Evolutionary conservation across 2,329 filamentous ascomycete genomes (phyloP), one percentile per base, ranked within the genome.

Genomic region (Penicillium nordicum): DNA sequence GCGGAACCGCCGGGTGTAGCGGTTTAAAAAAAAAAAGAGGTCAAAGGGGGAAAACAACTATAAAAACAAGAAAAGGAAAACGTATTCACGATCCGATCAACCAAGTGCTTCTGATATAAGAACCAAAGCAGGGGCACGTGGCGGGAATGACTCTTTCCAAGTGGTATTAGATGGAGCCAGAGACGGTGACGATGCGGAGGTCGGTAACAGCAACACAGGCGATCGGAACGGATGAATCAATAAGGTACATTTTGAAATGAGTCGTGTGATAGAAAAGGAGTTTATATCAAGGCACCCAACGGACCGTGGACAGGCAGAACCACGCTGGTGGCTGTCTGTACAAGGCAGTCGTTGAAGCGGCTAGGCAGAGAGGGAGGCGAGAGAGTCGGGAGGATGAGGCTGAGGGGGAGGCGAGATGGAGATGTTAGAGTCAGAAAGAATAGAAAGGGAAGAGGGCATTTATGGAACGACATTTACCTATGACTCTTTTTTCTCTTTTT

Each of bases 201-300:
- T 72, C 69, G 69, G 68, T 67, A 65, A 66, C 59, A 54, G 67
- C 68, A 71, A 69, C 66, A 68, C 64, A 60, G 70, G 68, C 64
- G 72, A 75, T 72, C 72, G 72, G 72, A 67, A 67, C 66, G 61
- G 61, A 58, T 60, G 66, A 64, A 57, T 55, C 69, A 73, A 68
- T 67, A 74, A 57, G 61, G 70, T 74, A 75, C 73, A 75, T 75
- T 68, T 74, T 75, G 72, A 65, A 63, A 61, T 21, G 21, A 42
- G 45, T 36, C n/a, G 37, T 50, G 30, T 55, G 29, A 43, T 43
- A n/a, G 38, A 52, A 57, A 60, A 37, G 40, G 40, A 37, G 42
- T 64, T 64, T 65, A 62, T 62, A 62, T 59, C 64, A 61, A 63
- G 58, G 60, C 60, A 67, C 68, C 64, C 63, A 67, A 64, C 66